Conservation (phyloP, 2,329 filamentous ascomycete species). For the Phyllosticta citribraziliensis region DNA sequence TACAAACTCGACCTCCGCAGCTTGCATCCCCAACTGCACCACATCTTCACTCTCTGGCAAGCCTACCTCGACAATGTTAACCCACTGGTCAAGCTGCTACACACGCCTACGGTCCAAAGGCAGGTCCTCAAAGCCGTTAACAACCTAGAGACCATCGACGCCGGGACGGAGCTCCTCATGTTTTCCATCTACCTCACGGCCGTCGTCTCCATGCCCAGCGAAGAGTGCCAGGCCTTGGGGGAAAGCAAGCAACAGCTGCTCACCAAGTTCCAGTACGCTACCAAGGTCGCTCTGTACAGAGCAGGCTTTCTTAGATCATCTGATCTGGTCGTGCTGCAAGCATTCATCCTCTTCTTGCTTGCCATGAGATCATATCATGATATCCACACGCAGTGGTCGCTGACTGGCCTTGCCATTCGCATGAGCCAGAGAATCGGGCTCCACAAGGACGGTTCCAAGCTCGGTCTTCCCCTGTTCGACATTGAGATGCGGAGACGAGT, state of each 20-base stretch:
- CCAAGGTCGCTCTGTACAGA: conserved; percentile 56
- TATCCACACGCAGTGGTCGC: conserved; percentile 50
- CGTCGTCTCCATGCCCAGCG: conserved; percentile 44
- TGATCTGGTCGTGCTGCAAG: conserved; percentile 57
- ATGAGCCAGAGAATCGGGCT: conserved; percentile 52
- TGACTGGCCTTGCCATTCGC: conserved; percentile 52
- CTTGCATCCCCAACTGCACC: conserved; percentile 53
- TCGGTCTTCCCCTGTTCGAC: conserved; percentile 48
- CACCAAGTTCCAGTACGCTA: conserved; percentile 45
- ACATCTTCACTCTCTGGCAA: conserved; percentile 66
- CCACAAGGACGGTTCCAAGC: conserved; percentile 45
- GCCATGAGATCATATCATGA: conserved; percentile 33
- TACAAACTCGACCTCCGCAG: conserved; percentile 16
- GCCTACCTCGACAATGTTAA: conserved; percentile 65
- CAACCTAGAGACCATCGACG: conserved; percentile 45
- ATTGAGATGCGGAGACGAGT: conserved; percentile 51
- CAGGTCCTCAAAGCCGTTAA: conserved; percentile 54
- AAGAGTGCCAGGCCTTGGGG: conserved; percentile 46
- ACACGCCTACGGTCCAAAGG: conserved; percentile 59
- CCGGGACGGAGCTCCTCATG: conserved; percentile 46
- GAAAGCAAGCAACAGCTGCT: conserved; percentile 44
- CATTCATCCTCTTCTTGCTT: conserved; percentile 55
- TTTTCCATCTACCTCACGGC: conserved; percentile 24
- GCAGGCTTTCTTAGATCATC: conserved; percentile 57
- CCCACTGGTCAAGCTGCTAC: conserved; percentile 61